Conservation (phyloP, 805 yeast species). For the Candida broadrunensis region DNA sequence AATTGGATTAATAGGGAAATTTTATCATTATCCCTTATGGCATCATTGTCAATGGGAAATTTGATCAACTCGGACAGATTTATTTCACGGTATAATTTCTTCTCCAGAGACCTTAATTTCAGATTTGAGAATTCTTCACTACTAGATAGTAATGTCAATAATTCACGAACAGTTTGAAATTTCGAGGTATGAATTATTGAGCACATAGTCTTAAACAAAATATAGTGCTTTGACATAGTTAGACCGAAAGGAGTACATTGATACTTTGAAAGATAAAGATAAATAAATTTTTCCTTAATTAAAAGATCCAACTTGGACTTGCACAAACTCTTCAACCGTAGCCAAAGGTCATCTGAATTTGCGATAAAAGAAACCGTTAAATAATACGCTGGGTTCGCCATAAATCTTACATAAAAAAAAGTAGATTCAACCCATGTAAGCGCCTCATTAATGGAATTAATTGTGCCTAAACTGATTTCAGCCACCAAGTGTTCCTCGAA, state of each 20-base stretch:
- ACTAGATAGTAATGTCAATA: constrained; percentile 24
- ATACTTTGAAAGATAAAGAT: constrained; percentile 10
- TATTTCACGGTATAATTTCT: constrained; percentile 41
- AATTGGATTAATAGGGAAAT: constrained; percentile 43
- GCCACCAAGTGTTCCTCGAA: constrained; percentile 14
- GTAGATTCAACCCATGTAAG: constrained; percentile 46
- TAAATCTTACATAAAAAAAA: constrained; percentile 45
- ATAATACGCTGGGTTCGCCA: constrained; percentile 39
- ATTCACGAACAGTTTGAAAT: constrained; percentile 12
- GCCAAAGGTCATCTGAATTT: neutral
- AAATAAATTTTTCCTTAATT: constrained; percentile 24
- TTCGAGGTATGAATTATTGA: constrained; percentile 17
- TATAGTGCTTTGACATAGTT: constrained; percentile 49
- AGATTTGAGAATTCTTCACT: constrained; percentile 41
- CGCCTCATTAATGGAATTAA: constrained; percentile 30
- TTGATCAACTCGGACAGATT: constrained; percentile 36
- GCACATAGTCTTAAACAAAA: constrained; percentile 43
- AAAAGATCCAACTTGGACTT: constrained; percentile 23
- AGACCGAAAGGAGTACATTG: constrained; percentile 41
- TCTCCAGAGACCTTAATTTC: constrained; percentile 43
- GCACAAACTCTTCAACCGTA: neutral
- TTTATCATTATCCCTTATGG: constrained; percentile 31
- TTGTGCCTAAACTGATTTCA: constrained; percentile 28
- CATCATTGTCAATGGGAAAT: constrained; percentile 30
- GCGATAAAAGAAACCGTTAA: constrained; percentile 19